Percentiles rank a stretch among this genome's conserved stretches.
Conservation (phyloP, 2,329 filamentous ascomycete species). For the Calonectria honghensis region DNA sequence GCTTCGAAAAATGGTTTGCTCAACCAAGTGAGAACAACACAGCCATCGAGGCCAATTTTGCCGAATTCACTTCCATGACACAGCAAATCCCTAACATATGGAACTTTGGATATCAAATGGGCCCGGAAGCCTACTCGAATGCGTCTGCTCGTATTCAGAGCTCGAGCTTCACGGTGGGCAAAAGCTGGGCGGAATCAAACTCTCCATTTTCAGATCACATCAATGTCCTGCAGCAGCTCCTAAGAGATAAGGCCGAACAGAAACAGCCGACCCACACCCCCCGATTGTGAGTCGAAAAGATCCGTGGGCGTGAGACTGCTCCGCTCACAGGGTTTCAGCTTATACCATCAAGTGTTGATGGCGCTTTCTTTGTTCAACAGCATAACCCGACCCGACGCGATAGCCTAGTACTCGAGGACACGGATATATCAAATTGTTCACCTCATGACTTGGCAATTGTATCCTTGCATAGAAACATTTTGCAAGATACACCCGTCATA, state of each 20-base stretch:
- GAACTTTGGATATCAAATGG: conserved; percentile 4
- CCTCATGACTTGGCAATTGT: neutral
- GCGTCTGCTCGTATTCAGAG: neutral
- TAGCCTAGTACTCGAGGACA: neutral
- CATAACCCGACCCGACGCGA: neutral
- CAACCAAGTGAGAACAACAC: neutral
- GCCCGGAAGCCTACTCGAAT: neutral
- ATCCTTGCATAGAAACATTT: neutral
- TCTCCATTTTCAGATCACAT: conserved; percentile 9
- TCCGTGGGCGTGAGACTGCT: neutral
- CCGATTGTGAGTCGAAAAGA: neutral
- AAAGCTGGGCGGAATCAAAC: conserved; percentile 6
- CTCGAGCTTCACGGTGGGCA: neutral
- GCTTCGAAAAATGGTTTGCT: neutral
- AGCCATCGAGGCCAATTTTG: neutral
- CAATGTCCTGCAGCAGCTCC: neutral
- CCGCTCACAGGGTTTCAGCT: neutral
- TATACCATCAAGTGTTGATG: neutral
- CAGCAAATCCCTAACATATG: conserved; percentile 11
- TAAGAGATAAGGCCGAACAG: neutral
- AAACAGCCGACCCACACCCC: neutral
- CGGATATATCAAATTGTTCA: conserved; percentile 1
- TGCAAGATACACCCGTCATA: neutral
- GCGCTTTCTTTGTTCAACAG: conserved; percentile 6
- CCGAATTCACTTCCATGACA: neutral